phyloP scores from a whole-genome alignment of 257 asterid species.

The Penstemon newberryi region DNA sequence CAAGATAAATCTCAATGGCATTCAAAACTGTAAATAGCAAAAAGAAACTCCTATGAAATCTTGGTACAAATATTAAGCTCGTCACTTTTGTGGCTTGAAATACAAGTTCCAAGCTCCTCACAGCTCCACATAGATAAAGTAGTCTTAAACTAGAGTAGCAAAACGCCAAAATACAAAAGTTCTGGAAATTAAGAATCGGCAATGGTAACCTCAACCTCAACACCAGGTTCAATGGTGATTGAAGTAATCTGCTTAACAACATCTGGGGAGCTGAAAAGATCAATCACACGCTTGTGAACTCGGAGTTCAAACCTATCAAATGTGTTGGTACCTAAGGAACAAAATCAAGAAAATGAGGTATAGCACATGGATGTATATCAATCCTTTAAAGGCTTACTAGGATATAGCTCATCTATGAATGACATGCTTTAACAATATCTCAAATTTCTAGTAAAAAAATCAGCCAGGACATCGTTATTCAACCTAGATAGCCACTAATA shows the following conservation, averaged over 20 bases:
- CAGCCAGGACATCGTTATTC: too few species aligned
- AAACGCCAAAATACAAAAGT: conserved; percentile 11
- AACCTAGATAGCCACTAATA: too few species aligned
- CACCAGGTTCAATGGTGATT: conserved; percentile 66
- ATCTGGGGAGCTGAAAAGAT: conserved; percentile 67
- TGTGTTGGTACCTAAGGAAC: conserved; percentile 51
- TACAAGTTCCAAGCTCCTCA: conserved; percentile 19
- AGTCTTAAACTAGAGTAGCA: not conserved
- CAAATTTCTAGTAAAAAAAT: too few species aligned
- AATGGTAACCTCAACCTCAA: conserved; percentile 63
- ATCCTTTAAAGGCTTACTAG: too few species aligned
- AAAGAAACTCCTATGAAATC: conserved; percentile 25
- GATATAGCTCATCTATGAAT: too few species aligned
- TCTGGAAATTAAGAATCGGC: conserved; percentile 43
- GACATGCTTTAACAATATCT: too few species aligned
- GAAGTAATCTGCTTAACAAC: conserved; percentile 76
- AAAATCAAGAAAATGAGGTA: not conserved
- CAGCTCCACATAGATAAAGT: conserved; percentile 29
- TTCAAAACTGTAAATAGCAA: conserved; percentile 31
- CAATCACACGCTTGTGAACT: conserved; percentile 65
- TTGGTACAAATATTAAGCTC: conserved; percentile 20
- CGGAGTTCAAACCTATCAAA: conserved; percentile 60
- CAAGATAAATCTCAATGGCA: conserved; percentile 25
- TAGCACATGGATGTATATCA: too few species aligned
- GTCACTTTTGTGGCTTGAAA: not conserved